Evolutionary conservation across 2,329 filamentous ascomycete species (phyloP).

Genomic region (Colletotrichum orbiculare): DNA sequence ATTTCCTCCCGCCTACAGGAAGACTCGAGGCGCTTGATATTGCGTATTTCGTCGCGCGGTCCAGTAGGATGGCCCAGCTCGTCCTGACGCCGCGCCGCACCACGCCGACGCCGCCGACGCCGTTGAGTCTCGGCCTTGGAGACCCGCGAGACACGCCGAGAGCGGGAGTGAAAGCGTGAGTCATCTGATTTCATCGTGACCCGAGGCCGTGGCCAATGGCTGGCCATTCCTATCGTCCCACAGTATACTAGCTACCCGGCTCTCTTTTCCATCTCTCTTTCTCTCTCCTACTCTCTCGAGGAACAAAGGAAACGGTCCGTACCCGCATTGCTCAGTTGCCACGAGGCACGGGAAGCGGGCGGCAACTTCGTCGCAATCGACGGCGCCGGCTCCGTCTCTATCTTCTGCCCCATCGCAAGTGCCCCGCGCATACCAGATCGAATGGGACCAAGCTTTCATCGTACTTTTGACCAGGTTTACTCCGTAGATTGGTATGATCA

Average conservation of each 20-base stretch:
- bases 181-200: conserved; percentile 29
- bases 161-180: not conserved
- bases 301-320: not conserved
- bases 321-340: conserved; percentile 12
- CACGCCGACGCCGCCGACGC: not conserved
- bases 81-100: not conserved
- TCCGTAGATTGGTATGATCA: conserved; percentile 4
- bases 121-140: conserved; percentile 3
- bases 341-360: conserved; percentile 25
- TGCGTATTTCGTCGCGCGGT: not conserved
- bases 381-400: conserved; percentile 4
- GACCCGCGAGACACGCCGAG: not conserved
- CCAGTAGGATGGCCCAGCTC: not conserved
- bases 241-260: too few species aligned
- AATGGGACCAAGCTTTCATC: too few species aligned
- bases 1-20: conserved; percentile 9
- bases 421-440: not conserved
- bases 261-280: too few species aligned
- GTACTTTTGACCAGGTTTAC: too few species aligned
- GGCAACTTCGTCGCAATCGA: conserved; percentile 1
- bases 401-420: not conserved
- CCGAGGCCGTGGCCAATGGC: conserved; percentile 13
- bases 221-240: not conserved
- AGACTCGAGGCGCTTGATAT: not conserved
- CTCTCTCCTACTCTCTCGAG: too few species aligned